Evolutionary conservation across 352 stramenopile species (phyloP), one percentile per base, ranked within the genome.

Genomic region (Pythium periplocum): DNA sequence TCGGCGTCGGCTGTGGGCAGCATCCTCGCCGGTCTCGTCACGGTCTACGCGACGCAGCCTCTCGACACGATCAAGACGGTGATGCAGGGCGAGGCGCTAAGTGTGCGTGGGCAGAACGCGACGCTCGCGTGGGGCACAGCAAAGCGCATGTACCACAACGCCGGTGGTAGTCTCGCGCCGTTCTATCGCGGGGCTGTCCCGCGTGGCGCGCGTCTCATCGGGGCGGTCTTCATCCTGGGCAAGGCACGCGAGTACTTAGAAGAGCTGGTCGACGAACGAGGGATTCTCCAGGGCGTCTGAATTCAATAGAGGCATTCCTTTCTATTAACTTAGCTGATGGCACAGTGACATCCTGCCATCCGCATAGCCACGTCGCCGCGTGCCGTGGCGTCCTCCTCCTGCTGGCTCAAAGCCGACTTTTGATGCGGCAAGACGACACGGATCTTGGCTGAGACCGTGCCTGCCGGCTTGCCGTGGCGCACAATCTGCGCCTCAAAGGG

Each of bases 31-130:
- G 83, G 83, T 2, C 68, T 94, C 12, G 62, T 90, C 32, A 90
- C 83, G 1, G 81, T 94, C 11, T 73, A 73, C 49, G 79, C 61
- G 35, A 94, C 80, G 46, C 83, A 94, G 64, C 83, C 83, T 5
- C 63, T 94, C 9, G 83, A 94, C 52, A 94, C 82, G 9, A 55
- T 93, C 51, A 93, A 93, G 71, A 93, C 83, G 0, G 78, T 93
- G 31, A 87, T 91, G 73, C 83, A 93, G 55, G 83, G 83, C 35
- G 78, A 93, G 50, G 79, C 80, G 11, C 65, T 90, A 59, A 44
- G 50, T 33, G 48, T 86, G 10, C 47, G 58, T 30, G 60, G 73
- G 2, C 54, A 64, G 34, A 64, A 63, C 9, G 57, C 73, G 1
- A 62, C 72, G 9, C 79, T 62, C 38, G 67, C 78, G n/a, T 53